A percentile compares a stretch with the other conserved stretches of the same genome.
These are phyloP conservation scores for Amanita exitialis DNA, from an alignment of 768 basidiomycete species.

Conservation along the genomic window DNA sequence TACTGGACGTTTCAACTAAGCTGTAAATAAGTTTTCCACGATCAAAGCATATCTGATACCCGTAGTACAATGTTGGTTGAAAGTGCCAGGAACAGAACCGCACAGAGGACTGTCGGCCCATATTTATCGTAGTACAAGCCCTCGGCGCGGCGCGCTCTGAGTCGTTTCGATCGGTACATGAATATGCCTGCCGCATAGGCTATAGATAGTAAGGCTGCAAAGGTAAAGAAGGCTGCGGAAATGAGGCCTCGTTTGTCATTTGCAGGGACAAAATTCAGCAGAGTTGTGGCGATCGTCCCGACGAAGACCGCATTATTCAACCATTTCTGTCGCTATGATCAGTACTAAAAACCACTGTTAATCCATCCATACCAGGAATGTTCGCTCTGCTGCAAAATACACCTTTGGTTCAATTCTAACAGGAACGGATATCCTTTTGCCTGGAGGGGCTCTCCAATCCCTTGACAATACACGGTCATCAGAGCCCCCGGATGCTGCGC, in stretches of 20 bases:
- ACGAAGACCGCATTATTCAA: conserved; percentile 80
- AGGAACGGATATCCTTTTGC: conserved; percentile 87
- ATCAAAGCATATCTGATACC: conserved; percentile 37
- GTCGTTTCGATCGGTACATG: conserved; percentile 57
- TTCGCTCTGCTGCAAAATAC: conserved; percentile 92
- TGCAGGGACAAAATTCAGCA: conserved; percentile 76
- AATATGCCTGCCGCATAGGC: conserved; percentile 81
- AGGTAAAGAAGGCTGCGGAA: conserved; percentile 80
- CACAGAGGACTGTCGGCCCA: conserved; percentile 69
- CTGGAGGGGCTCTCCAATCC: conserved; percentile 69
- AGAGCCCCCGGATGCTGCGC: conserved; percentile 16
- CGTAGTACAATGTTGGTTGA: conserved; percentile 69
- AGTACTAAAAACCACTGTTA: conserved; percentile 6
- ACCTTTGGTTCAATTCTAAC: conserved; percentile 98
- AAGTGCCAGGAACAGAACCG: conserved; percentile 59
- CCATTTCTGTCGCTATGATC: conserved; percentile 58
- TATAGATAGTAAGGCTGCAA: conserved; percentile 82
- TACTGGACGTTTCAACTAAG: neutral
- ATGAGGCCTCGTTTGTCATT: conserved; percentile 72
- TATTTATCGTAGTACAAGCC: conserved; percentile 87
- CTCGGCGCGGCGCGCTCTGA: conserved; percentile 64
- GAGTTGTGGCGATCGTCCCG: conserved; percentile 81
- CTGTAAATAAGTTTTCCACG: too few species aligned
- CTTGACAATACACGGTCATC: conserved; percentile 53
- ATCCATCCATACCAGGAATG: conserved; percentile 66